Evolutionary conservation across 164 flowering plant genomes (phyloP).

Genomic region (Vitis rupestris): DNA sequence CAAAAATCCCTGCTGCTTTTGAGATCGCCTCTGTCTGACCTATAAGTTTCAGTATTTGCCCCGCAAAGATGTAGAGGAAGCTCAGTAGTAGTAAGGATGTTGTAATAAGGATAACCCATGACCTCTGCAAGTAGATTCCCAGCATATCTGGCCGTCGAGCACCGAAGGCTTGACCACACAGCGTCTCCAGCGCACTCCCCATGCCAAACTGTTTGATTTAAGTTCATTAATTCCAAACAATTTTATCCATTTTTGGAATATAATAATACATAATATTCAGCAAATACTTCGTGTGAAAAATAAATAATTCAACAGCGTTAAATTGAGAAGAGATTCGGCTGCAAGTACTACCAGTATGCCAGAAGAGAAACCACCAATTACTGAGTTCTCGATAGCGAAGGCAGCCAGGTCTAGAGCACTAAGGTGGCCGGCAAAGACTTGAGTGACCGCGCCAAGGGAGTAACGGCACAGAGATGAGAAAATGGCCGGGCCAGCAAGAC

Average conservation of each 20-base stretch:
- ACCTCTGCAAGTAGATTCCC: conserved; percentile 81
- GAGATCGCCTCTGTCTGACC: conserved; percentile 53
- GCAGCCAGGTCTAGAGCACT: conserved; percentile 66
- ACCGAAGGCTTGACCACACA: conserved; percentile 87
- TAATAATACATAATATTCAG: too few species aligned
- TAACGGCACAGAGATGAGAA: conserved; percentile 63
- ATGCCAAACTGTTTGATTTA: conserved; percentile 55
- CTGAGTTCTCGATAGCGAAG: conserved; percentile 66
- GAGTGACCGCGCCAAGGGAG: conserved; percentile 75
- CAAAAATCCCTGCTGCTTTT: conserved; percentile 50
- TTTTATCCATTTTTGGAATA: too few species aligned
- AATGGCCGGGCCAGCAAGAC: conserved; percentile 69
- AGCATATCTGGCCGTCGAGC: conserved; percentile 72
- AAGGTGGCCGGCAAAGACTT: conserved; percentile 68
- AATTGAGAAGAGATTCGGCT: neutral
- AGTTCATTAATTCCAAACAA: too few species aligned
- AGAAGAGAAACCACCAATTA: conserved; percentile 64
- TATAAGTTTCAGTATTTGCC: conserved; percentile 34
- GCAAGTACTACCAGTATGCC: conserved; percentile 49
- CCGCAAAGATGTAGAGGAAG: conserved; percentile 51
- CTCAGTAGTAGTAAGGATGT: conserved; percentile 30
- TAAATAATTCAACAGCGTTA: too few species aligned
- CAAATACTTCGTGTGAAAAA: too few species aligned
- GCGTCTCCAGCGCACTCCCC: conserved; percentile 88
- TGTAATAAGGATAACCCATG: conserved; percentile 68